These are phyloP conservation scores for Hortiboletus rubellus DNA, from an alignment of 1,284 basidiomycete species.

Conservation along the genomic window DNA sequence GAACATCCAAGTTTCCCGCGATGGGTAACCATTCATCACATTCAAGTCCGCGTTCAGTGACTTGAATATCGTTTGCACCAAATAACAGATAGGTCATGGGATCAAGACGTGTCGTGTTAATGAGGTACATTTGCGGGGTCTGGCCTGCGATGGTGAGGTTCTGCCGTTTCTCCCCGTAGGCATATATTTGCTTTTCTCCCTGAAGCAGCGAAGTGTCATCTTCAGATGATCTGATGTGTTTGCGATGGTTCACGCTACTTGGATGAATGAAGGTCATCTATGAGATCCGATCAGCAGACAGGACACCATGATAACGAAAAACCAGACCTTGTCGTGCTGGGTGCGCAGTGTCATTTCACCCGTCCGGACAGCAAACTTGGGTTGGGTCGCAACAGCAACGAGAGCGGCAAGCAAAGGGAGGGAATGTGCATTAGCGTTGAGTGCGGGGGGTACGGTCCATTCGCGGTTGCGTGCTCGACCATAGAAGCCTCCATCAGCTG, in stretches of 20 bases:
- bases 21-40: slow-evolving; percentile 94
- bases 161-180: slow-evolving; percentile 84
- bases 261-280: slow-evolving; percentile 79
- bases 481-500: slow-evolving; percentile 63
- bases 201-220: slow-evolving; percentile 39
- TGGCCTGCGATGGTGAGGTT: slow-evolving; percentile 59
- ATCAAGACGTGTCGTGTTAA: slow-evolving; percentile 86
- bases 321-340: slow-evolving; percentile 79
- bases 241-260: slow-evolving; percentile 84
- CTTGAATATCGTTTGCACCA: slow-evolving; percentile 78
- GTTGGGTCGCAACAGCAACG: slow-evolving; percentile 85
- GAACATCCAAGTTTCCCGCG: slow-evolving; percentile 70
- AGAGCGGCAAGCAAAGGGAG: slow-evolving; percentile 83
- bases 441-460: slow-evolving; percentile 57
- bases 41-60: slow-evolving; percentile 69
- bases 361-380: slow-evolving; percentile 91
- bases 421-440: slow-evolving; percentile 78
- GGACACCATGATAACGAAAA: slow-evolving; percentile 3
- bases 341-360: slow-evolving; percentile 77
- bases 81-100: slow-evolving; percentile 92
- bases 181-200: slow-evolving; percentile 79
- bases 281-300: slow-evolving; percentile 10
- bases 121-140: slow-evolving; percentile 68
- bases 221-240: slow-evolving; percentile 49
- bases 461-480: slow-evolving; percentile 31